Evolutionary conservation across 176 grass and related monocot genomes (phyloP), one percentile per base, ranked within the genome.

Genomic region (Eragrostis curvula): DNA sequence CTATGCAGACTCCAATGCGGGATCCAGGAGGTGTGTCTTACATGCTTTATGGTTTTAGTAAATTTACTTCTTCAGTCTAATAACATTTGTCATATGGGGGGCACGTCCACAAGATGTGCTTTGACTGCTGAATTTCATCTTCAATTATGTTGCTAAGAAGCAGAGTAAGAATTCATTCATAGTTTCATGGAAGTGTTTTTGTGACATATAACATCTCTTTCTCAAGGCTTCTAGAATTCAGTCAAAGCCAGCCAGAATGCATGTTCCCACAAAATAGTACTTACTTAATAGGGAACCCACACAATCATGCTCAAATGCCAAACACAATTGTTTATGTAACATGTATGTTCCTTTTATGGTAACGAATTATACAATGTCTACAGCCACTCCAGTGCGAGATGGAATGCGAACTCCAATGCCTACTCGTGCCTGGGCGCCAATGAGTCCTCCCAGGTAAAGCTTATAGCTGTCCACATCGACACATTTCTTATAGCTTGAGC

Each of bases 371-470:
- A 29, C 56, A 7, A 62, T 73, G 73, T 86, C 32, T 78, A 64
- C 89, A 97, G 94, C 82, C 27, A 97, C 94, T 60, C 91, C 94
- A 29, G 75, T 91, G 66, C 89, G 61, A 65, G 89, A 97, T 88
- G 89, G 87, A 73, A 88, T 88, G 85, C 75, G 85, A 66, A 92
- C 91, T 68, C 91, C 94, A 63, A 88, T 94, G 85, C 87, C 73
- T 32, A 91, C 42, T 73, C 68, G 82, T 72, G 79, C 80, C 24
- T 94, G 92, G 92, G 83, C 84, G 72, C 91, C 94, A 78, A 86
- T 94, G 89, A 97, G 91, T 40, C 94, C 91, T 85, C 39, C 87
- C 66, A 94, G 89, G 94, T 45, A 48, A 48, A 8, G 3, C 12
- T 3, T 55, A 55, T 55, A 55, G 52, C 17, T 55, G 17, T 55